Percentiles rank a stretch among this genome's conserved stretches.
Conservation (phyloP, 768 basidiomycete genomes). For the Gloeostereum incarnatum region DNA sequence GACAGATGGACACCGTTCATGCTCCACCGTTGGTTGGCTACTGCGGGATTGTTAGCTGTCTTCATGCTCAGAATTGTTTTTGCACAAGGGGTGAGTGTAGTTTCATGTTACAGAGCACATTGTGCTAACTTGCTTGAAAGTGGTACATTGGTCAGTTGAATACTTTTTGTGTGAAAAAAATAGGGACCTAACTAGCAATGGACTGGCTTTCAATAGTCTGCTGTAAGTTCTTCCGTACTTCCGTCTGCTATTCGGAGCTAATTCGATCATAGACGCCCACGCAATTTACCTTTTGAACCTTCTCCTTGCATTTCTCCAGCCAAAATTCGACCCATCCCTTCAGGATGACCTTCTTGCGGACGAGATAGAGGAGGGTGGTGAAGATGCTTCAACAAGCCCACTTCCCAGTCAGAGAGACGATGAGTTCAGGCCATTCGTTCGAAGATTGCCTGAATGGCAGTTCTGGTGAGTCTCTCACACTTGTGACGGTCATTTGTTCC, state of each 20-base stretch:
- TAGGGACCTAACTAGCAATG: slow-evolving; percentile 2
- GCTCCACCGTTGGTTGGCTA: slow-evolving; percentile 82
- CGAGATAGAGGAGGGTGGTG: slow-evolving; percentile 90
- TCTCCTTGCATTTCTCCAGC: slow-evolving; percentile 94
- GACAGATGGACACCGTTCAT: slow-evolving; percentile 90
- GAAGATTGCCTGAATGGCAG: slow-evolving; percentile 93
- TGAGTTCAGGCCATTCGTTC: slow-evolving; percentile 95
- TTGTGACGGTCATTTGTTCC: neutral
- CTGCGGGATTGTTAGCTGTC: slow-evolving; percentile 56
- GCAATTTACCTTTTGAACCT: slow-evolving; percentile 96
- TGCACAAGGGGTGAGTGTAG: slow-evolving; percentile 73
- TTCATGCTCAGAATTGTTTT: slow-evolving; percentile 84
- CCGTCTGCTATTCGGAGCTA: neutral
- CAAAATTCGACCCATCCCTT: slow-evolving; percentile 94
- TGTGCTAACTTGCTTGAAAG: slow-evolving; percentile 1
- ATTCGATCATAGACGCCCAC: slow-evolving; percentile 56
- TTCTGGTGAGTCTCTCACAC: slow-evolving; percentile 57
- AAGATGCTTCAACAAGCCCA: slow-evolving; percentile 39
- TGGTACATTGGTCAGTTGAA: slow-evolving; percentile 8
- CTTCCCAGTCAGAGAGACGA: slow-evolving; percentile 75
- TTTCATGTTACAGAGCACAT: slow-evolving; percentile 3
- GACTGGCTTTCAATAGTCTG: slow-evolving; percentile 37
- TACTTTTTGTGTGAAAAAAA: neutral
- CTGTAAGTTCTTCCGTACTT: slow-evolving; percentile 38
- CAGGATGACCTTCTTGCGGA: slow-evolving; percentile 90